Evolutionary conservation across 192 early-diverging fungal species (phyloP), one percentile per base, ranked within the genome.

Genomic region (Gigaspora rosea): DNA sequence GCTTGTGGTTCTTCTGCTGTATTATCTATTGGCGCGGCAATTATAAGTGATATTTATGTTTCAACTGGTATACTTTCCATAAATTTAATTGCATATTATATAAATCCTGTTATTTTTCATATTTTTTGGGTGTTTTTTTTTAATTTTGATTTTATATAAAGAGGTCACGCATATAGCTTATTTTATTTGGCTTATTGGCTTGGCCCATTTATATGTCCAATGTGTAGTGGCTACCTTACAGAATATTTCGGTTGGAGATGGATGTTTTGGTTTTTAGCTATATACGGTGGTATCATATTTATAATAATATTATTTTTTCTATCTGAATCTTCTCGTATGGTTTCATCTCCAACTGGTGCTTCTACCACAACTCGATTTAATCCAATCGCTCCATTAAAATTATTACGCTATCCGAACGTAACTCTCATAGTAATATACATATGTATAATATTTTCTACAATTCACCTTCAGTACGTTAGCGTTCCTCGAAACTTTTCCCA

Each of bases 1-100:
- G 80, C 83, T 3, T 80, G 76, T 51, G 80, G 83, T n/a, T 36
- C 83, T 4, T 78, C 76, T 20, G 78, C 83, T 5, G 80, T 79
- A 2, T 49, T 79, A 11, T 71, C 73, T 4, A 80, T 84, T 46
- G 80, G 83, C 15, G 83, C 80, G 6, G 83, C 80, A 1, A 78
- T 80, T 47, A 71, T 84, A 0, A 82, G 80, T 35, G 83, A 84
- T 66, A 59, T 84, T 52, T 84, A 75, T 49, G 6, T 13, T 22
- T 20, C n/a, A n/a, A n/a, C n/a, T n/a, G n/a, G n/a, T n/a, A n/a
- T n/a, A n/a, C n/a, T n/a, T n/a, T n/a, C n/a, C n/a, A n/a, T n/a
- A n/a, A n/a, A 18, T 22, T 18, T 20, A n/a, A 1, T n/a, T 59
- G 12, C 7, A 59, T 59, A 59, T 59, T n/a, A n/a, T 59, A 1